Percentiles rank a stretch among this genome's conserved stretches.
Conservation (phyloP, 306 rosid species). For the Purshia tridentata region DNA sequence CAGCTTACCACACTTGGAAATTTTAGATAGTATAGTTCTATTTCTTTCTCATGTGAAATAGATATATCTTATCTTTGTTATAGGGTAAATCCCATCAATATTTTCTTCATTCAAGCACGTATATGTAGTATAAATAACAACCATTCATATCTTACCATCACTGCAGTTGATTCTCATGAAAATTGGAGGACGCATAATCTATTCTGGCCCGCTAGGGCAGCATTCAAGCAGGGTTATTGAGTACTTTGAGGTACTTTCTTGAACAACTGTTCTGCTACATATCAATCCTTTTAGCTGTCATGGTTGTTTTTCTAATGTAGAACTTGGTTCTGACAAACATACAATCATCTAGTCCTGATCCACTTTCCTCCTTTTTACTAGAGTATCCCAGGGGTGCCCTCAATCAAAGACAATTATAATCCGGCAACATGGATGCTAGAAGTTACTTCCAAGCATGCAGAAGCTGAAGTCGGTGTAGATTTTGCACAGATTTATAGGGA, state of each 20-base stretch:
- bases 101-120: background rate
- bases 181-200: slow-evolving; percentile 67
- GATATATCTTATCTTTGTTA: background rate
- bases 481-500: slow-evolving; percentile 53
- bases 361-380: slow-evolving; percentile 25
- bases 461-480: slow-evolving; percentile 55
- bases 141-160: slow-evolving; percentile 26
- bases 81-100: too few species aligned
- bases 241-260: slow-evolving; percentile 62
- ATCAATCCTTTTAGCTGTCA: background rate
- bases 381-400: slow-evolving; percentile 61
- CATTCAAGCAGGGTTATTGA: slow-evolving; percentile 59
- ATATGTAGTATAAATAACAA: background rate
- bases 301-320: background rate
- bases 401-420: slow-evolving; percentile 62
- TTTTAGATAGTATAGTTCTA: background rate
- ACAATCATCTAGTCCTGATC: slow-evolving; percentile 7
- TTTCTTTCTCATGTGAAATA: too few species aligned
- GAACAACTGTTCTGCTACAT: background rate
- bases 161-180: slow-evolving; percentile 80
- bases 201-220: slow-evolving; percentile 56
- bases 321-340: slow-evolving; percentile 1
- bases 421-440: slow-evolving; percentile 82
- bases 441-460: slow-evolving; percentile 51
- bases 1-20: background rate